Conservation (phyloP, 1,284 basidiomycete genomes). For the Laetiporus sulphureus region DNA sequence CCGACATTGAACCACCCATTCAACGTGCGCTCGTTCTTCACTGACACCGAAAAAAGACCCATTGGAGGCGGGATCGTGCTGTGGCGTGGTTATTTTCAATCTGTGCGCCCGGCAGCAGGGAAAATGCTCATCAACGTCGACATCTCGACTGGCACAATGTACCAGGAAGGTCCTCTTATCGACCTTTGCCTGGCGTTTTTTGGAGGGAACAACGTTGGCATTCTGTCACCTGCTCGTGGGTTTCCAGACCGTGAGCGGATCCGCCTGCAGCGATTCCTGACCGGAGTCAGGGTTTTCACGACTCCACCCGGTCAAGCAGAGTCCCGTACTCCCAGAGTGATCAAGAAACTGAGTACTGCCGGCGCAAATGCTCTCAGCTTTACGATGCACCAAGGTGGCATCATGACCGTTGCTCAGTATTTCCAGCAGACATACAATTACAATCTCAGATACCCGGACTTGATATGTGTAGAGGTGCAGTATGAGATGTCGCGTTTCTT, state of each 20-base stretch:
- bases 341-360: constrained; percentile 47
- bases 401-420: constrained; percentile 55
- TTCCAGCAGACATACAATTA: constrained; percentile 45
- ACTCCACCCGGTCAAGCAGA: constrained; percentile 20
- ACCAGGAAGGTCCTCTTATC: constrained; percentile 45
- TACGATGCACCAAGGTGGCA: constrained; percentile 44
- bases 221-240: constrained; percentile 36
- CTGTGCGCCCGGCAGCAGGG: constrained; percentile 60
- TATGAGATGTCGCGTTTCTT: too few species aligned
- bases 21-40: constrained; percentile 74
- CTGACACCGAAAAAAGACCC: constrained; percentile 50
- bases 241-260: constrained; percentile 54
- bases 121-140: constrained; percentile 72
- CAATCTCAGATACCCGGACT: constrained; percentile 45
- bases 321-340: constrained; percentile 19
- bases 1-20: constrained; percentile 64
- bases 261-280: constrained; percentile 53
- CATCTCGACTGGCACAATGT: constrained; percentile 73
- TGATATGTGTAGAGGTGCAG: constrained; percentile 58
- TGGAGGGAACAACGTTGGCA: constrained; percentile 31
- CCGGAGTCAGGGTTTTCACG: constrained; percentile 49
- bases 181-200: constrained; percentile 53
- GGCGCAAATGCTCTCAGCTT: constrained; percentile 49
- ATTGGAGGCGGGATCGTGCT: constrained; percentile 64
- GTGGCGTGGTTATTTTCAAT: constrained; percentile 75